Base-by-base conservation (phyloP, 345 rosid species). In the Lagerstroemia speciosa region DNA sequence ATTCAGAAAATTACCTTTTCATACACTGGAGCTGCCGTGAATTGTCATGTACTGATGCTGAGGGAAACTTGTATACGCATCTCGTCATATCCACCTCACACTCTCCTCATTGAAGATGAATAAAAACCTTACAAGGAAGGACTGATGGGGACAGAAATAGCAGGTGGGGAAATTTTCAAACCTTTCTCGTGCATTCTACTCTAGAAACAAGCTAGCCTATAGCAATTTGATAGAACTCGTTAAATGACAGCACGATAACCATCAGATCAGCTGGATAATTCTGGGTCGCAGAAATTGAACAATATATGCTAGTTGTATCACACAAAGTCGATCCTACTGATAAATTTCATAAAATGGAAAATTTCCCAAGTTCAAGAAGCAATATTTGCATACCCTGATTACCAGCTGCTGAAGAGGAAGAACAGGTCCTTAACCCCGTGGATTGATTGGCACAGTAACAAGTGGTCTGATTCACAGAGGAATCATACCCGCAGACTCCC, bases 401-500 rank as follows among this genome's bases (percentile, higher is more conserved):
- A 22, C 32, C 50, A 38, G 30, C 50, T 3, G 68, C 68, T 11
- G 70, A 31, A 19, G 70, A 29, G 37, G 69, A 32, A 67, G 61
- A 33, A 30, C 69, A 67, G 24, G 61, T 46, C 30, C 27, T 17
- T 2, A 61, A 67, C 69, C 69, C 61, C 5, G 60, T 30, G 32
- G 69, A 45, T 32, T 32, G 58, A 29, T 48, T 17, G 11, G 46
- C 32, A 32, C 71, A 69, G 64, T 57, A 57, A 22, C 71, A 38
- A 15, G 61, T 52, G 14, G 62, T 67, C 19, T 27, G 1, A 20
- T 64, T 48, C 17, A 1, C 27, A 2, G 62, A 46, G n/a, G 4
- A 33, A 50, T 71, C 68, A 38, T 26, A 71, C 29, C 73, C 68
- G 8, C 73, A 71, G 31, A 0, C 69, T 0, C 74, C 74, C 4